Evolutionary conservation across 2,329 filamentous ascomycete species (phyloP).

Genomic region (Pyrenophora teres): DNA sequence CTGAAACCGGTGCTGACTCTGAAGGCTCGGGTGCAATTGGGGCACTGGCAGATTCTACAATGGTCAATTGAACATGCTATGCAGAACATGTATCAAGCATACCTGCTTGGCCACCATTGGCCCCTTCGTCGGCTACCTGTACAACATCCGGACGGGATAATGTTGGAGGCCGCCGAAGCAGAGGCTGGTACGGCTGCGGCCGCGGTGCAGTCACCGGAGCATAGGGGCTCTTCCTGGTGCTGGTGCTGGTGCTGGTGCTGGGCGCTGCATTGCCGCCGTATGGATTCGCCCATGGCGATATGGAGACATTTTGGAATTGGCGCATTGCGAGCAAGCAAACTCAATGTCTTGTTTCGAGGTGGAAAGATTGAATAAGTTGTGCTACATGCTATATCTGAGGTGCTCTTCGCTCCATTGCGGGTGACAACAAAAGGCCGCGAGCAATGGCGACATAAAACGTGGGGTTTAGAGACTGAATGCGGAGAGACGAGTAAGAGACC

Average conservation of each 20-base stretch:
- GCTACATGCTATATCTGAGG: conserved; percentile 40
- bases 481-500: conserved; percentile 43
- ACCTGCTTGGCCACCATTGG: conserved; percentile 23
- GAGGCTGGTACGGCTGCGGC: conserved; percentile 18
- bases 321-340: conserved; percentile 36
- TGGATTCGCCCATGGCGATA: conserved; percentile 43
- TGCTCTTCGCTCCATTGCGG: conserved; percentile 39
- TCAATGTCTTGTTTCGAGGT: conserved; percentile 22
- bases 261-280: conserved; percentile 21
- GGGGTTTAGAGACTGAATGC: conserved; percentile 38
- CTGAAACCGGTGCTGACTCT: not conserved
- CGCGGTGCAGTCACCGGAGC: conserved; percentile 13
- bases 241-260: conserved; percentile 13
- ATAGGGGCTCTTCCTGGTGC: conserved; percentile 24
- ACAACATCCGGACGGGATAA: conserved; percentile 33
- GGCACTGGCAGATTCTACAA: conserved; percentile 28
- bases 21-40: conserved; percentile 24
- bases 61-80: conserved; percentile 22
- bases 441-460: conserved; percentile 46
- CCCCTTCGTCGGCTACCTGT: conserved; percentile 27
- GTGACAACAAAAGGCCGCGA: conserved; percentile 31
- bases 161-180: conserved; percentile 29
- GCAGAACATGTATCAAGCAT: conserved; percentile 11
- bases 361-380: conserved; percentile 33
- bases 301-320: conserved; percentile 37